These are phyloP conservation scores for Durotheca rogersii DNA, from an alignment of 495 filamentous ascomycete species.

Conservation along the genomic window DNA sequence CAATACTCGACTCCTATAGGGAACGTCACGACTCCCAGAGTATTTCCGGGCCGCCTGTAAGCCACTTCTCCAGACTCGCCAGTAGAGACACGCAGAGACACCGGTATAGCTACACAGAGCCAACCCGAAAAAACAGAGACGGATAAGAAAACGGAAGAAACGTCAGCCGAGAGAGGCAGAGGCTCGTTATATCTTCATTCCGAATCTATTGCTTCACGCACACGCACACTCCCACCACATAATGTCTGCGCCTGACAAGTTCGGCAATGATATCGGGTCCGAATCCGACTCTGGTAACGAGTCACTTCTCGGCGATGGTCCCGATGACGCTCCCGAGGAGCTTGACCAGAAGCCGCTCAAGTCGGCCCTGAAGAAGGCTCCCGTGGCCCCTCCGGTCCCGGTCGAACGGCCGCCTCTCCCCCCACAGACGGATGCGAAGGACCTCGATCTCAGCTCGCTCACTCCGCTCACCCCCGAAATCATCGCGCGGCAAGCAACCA, in stretches of 20 bases:
- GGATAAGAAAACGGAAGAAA: too few species aligned
- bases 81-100: too few species aligned
- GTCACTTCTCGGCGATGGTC: conserved; percentile 40
- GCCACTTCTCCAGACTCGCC: too few species aligned
- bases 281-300: conserved; percentile 43
- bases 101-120: too few species aligned
- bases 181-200: neutral
- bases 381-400: conserved; percentile 38
- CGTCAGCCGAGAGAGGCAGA: neutral
- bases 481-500: conserved; percentile 94
- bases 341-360: conserved; percentile 45
- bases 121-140: too few species aligned
- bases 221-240: too few species aligned
- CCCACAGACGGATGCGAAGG: conserved; percentile 84
- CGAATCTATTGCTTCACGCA: too few species aligned
- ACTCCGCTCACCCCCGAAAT: conserved; percentile 92
- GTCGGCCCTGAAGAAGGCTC: conserved; percentile 51
- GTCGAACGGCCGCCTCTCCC: conserved; percentile 62
- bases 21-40: too few species aligned
- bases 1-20: too few species aligned
- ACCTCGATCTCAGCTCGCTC: conserved; percentile 74
- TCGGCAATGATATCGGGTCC: conserved; percentile 32
- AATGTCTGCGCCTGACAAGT: conserved; percentile 33
- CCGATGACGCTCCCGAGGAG: conserved; percentile 42
- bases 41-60: too few species aligned